phyloP scores from a whole-genome alignment of 805 yeast genomes.

The Saccharomyces eubayanus region DNA sequence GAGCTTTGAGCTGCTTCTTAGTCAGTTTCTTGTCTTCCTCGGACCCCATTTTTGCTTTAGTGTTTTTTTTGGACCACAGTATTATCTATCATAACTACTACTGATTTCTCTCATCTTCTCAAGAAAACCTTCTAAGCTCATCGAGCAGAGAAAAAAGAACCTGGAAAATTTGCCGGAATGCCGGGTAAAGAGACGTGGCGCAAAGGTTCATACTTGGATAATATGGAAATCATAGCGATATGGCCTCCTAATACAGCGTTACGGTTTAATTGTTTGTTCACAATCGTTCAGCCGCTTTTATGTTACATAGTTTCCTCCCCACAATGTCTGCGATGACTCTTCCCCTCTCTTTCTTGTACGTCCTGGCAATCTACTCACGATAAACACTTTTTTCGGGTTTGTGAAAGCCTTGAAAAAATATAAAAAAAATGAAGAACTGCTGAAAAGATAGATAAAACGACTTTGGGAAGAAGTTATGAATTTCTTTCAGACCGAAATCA shows the following conservation, averaged over 20 bases:
- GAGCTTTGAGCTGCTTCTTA: constrained; percentile 31
- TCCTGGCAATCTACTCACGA: not conserved
- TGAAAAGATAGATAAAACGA: not conserved
- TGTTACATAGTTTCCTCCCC: not conserved
- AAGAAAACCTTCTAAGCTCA: not conserved
- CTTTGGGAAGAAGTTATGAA: not conserved
- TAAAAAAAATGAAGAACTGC: not conserved
- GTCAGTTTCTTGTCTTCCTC: constrained; percentile 28
- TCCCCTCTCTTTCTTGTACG: not conserved
- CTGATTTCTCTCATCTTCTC: not conserved
- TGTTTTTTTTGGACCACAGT: not conserved
- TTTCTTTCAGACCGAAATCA: not conserved
- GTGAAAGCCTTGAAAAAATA: not conserved
- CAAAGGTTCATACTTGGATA: not conserved
- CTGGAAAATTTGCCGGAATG: not conserved
- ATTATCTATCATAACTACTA: no score
- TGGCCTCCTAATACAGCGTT: not conserved
- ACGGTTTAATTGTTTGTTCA: not conserved
- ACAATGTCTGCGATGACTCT: not conserved
- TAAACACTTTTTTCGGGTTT: not conserved
- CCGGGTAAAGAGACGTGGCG: not conserved
- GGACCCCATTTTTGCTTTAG: not conserved
- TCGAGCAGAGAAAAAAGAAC: not conserved
- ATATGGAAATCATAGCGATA: not conserved
- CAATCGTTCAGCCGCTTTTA: not conserved